These are phyloP conservation scores for Serpula lacrymans DNA, from an alignment of 768 basidiomycete genomes.

Conservation along the genomic window DNA sequence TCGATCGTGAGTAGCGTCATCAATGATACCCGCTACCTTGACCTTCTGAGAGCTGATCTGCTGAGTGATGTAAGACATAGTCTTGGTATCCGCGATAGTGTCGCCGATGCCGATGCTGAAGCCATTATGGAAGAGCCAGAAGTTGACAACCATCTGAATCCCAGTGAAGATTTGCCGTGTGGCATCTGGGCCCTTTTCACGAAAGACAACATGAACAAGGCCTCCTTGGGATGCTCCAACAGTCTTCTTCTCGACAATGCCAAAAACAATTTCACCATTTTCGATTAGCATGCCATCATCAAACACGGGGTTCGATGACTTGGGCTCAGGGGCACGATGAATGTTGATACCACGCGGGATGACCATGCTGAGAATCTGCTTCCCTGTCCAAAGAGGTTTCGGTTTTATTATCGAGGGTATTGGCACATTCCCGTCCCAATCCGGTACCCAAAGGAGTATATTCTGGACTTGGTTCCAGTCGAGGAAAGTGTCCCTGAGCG, in stretches of 20 bases:
- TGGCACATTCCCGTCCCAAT: slow-evolving; percentile 93
- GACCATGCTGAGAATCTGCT: slow-evolving; percentile 89
- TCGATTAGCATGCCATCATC: slow-evolving; percentile 97
- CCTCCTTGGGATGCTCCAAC: slow-evolving; percentile 95
- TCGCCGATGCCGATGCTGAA: slow-evolving; percentile 99
- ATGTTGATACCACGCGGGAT: slow-evolving; percentile 97
- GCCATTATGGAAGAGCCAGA: slow-evolving; percentile 97
- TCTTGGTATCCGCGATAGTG: slow-evolving; percentile 88
- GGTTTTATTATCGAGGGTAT: slow-evolving; percentile 95
- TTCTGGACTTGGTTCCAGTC: slow-evolving; percentile 97
- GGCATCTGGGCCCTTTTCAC: slow-evolving; percentile 93
- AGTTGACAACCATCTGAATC: slow-evolving; percentile 94
- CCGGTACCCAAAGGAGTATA: slow-evolving; percentile 95
- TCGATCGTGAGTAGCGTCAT: slow-evolving; percentile 79
- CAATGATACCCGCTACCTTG: slow-evolving; percentile 75
- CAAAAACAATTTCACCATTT: slow-evolving; percentile 93
- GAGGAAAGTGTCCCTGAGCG: slow-evolving; percentile 90
- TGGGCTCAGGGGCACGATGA: slow-evolving; percentile 73
- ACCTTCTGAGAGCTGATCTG: slow-evolving; percentile 80
- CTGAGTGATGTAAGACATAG: slow-evolving; percentile 83
- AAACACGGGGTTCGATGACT: slow-evolving; percentile 74
- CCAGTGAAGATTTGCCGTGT: slow-evolving; percentile 90
- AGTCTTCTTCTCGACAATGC: slow-evolving; percentile 98
- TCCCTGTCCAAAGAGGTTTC: slow-evolving; percentile 96
- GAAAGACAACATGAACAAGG: slow-evolving; percentile 93